Evolutionary conservation across 768 basidiomycete species (phyloP).

Genomic region (Daedaleopsis sinensis): DNA sequence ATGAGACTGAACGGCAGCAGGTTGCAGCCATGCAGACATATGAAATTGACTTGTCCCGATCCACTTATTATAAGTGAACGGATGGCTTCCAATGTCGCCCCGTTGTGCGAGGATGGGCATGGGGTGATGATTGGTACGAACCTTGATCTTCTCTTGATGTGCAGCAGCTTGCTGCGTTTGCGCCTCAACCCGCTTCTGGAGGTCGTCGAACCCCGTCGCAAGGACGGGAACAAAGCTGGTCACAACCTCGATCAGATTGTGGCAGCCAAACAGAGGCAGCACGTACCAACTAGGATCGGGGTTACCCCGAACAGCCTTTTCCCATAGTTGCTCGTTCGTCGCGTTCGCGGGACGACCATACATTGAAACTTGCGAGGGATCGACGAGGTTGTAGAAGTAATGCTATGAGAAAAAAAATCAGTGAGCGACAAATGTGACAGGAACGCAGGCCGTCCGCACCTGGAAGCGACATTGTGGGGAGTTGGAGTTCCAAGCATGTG

Average conservation of each 20-base stretch:
- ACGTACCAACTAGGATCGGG: slow-evolving; percentile 78
- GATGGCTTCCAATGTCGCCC: no score
- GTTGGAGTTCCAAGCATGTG: slow-evolving; percentile 70
- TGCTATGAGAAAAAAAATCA: slow-evolving; percentile 46
- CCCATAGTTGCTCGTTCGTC: slow-evolving; percentile 73
- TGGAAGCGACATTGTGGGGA: slow-evolving; percentile 80
- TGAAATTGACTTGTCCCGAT: no score
- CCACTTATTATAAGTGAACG: no score
- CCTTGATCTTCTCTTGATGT: slow-evolving; percentile 70
- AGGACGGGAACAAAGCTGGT: slow-evolving; percentile 76
- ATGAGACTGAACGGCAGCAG: no score
- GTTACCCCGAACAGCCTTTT: slow-evolving; percentile 78
- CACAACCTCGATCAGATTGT: not conserved
- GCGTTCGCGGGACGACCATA: slow-evolving; percentile 77
- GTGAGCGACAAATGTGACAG: not conserved
- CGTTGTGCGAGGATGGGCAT: not conserved
- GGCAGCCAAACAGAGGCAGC: not conserved
- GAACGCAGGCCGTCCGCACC: slow-evolving; percentile 39
- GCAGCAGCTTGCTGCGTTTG: slow-evolving; percentile 66
- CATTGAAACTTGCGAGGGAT: slow-evolving; percentile 61
- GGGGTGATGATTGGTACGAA: slow-evolving; percentile 24
- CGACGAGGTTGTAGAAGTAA: slow-evolving; percentile 84
- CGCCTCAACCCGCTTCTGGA: slow-evolving; percentile 77
- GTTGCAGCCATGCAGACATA: no score
- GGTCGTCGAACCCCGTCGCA: slow-evolving; percentile 80